Conservation (phyloP, 2,329 filamentous ascomycete genomes). For the Botrytis aclada region DNA sequence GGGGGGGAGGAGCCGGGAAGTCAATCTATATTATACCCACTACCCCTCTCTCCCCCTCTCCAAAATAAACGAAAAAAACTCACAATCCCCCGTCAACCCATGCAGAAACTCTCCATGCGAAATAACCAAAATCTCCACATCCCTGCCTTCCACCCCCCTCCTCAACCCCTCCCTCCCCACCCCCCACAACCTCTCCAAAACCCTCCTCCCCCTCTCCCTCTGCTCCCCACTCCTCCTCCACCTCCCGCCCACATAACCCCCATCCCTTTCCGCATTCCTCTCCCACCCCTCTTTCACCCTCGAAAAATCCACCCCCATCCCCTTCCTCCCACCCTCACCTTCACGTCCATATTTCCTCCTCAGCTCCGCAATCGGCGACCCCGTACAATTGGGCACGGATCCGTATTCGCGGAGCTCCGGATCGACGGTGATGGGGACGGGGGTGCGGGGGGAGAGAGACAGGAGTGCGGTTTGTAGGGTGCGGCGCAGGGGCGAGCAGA, state of each 20-base stretch:
- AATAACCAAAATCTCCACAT: not conserved
- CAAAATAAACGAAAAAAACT: not conserved
- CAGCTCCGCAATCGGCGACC: not conserved
- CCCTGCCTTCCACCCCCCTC: not conserved
- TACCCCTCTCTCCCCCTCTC: no score
- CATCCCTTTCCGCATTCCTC: not conserved
- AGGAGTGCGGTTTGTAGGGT: not conserved
- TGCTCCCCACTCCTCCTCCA: not conserved
- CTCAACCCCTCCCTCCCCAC: not conserved
- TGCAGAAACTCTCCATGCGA: not conserved
- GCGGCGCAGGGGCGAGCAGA: not conserved
- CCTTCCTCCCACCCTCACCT: no score
- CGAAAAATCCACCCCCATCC: not conserved
- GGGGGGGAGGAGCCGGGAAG: not conserved
- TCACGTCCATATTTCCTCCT: not conserved
- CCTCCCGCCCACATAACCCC: not conserved
- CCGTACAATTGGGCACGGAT: not conserved
- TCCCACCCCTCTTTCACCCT: not conserved
- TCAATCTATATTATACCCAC: no score
- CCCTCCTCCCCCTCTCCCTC: not conserved
- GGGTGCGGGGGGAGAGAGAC: not conserved
- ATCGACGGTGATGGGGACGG: not conserved
- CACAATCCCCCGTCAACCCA: not conserved
- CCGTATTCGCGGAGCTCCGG: not conserved
- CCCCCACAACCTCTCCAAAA: not conserved